These are phyloP conservation scores for Clonostachys chloroleuca DNA, from an alignment of 2,329 filamentous ascomycete species.

Conservation along the genomic window DNA sequence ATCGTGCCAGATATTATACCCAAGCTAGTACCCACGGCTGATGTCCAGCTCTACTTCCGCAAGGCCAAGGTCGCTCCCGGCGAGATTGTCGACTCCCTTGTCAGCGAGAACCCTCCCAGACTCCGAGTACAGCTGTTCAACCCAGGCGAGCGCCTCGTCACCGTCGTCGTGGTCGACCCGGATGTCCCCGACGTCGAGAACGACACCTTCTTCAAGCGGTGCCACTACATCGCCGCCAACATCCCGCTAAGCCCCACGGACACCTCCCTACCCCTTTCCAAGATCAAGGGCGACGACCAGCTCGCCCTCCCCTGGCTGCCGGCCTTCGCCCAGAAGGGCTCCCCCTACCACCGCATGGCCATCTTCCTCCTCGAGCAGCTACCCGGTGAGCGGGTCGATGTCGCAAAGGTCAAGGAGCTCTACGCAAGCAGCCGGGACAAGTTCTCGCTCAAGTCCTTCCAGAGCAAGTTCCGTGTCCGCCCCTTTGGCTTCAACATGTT, in stretches of 20 bases:
- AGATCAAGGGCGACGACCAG: slow-evolving; percentile 56
- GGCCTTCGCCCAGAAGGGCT: slow-evolving; percentile 83
- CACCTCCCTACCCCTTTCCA: slow-evolving; percentile 60
- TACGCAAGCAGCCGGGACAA: slow-evolving; percentile 49
- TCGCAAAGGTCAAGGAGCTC: slow-evolving; percentile 48
- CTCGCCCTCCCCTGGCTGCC: slow-evolving; percentile 79
- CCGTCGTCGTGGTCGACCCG: slow-evolving; percentile 80
- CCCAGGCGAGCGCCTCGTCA: slow-evolving; percentile 74
- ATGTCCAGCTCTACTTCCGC: slow-evolving; percentile 79
- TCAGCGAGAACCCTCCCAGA: slow-evolving; percentile 70
- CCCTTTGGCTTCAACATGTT: slow-evolving; percentile 85
- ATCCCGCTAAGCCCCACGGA: slow-evolving; percentile 46
- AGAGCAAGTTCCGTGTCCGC: slow-evolving; percentile 62
- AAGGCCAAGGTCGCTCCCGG: slow-evolving; percentile 68
- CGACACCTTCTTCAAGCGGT: slow-evolving; percentile 75
- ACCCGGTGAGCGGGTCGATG: slow-evolving; percentile 52
- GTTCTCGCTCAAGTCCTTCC: slow-evolving; percentile 73
- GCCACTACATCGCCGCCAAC: slow-evolving; percentile 79
- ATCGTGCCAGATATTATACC: slow-evolving; percentile 87
- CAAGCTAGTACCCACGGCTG: slow-evolving; percentile 70
- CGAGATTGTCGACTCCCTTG: slow-evolving; percentile 68
- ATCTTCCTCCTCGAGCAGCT: slow-evolving; percentile 81
- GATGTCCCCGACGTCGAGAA: slow-evolving; percentile 79
- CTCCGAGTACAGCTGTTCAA: slow-evolving; percentile 85
- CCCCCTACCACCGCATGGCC: slow-evolving; percentile 84